A percentile compares a stretch with the other conserved stretches of the same genome.
These are phyloP conservation scores for Fusarium sp. DNA, from an alignment of 2,329 filamentous ascomycete species.

Conservation along the genomic window DNA sequence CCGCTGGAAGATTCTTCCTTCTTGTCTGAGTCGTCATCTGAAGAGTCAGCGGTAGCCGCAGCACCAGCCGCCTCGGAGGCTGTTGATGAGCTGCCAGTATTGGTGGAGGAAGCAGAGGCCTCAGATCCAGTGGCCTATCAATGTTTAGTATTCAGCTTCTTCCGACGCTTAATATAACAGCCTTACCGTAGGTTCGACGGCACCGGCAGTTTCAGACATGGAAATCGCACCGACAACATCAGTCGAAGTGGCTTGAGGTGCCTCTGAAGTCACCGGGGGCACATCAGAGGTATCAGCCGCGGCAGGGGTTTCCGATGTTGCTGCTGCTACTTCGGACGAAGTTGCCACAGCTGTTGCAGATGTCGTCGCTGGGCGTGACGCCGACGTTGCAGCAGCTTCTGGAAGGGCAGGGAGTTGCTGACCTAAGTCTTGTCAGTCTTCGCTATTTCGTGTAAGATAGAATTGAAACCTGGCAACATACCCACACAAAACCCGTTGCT, in stretches of 20 bases:
- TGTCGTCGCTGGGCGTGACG: constrained; percentile 10
- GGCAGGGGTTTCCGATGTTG: constrained; percentile 10
- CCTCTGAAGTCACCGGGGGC: constrained; percentile 6
- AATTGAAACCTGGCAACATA: constrained; percentile 11
- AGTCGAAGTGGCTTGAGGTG: constrained; percentile 1
- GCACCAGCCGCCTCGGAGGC: constrained; percentile 21
- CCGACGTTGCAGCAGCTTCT: constrained; percentile 1
- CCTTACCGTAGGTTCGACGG: constrained; percentile 25
- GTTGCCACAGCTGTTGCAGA: constrained; percentile 5
- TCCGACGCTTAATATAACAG: background rate
- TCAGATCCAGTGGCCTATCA: constrained; percentile 18
- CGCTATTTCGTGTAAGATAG: background rate
- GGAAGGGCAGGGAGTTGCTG: constrained; percentile 16
- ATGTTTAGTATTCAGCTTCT: constrained; percentile 1
- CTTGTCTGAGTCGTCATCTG: constrained; percentile 13
- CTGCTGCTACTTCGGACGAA: constrained; percentile 6
- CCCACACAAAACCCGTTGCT: constrained; percentile 34
- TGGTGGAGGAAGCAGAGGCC: constrained; percentile 20
- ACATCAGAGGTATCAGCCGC: constrained; percentile 4
- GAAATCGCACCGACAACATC: background rate
- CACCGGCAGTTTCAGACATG: background rate
- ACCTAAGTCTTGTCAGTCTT: constrained; percentile 21
- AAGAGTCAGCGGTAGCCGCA: constrained; percentile 21
- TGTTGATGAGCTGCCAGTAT: constrained; percentile 20
- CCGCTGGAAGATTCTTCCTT: constrained; percentile 30